Evolutionary conservation across 345 rosid species (phyloP), one percentile per base, ranked within the genome.

Genomic region (Moricandia moricandioides): DNA sequence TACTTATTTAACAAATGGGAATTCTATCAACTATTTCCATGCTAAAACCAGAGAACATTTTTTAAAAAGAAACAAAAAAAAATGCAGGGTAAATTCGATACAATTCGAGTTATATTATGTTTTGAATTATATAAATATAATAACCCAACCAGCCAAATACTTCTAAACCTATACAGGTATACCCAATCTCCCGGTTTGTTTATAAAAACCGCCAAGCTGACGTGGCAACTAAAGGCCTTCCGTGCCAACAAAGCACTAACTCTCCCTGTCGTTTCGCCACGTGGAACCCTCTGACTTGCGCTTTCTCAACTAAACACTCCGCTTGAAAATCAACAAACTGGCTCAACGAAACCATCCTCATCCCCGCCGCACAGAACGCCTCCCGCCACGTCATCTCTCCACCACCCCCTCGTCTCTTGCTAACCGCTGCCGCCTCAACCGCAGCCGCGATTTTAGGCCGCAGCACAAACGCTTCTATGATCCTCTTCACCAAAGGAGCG

Each of bases 191-290:
- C 17, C 52, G 52, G 52, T 47, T 47, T 14, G 69, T 63, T 26
- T 58, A 5, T 78, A 72, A 83, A 71, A 72, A 87, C 84, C 79
- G 83, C 97, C 98, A 93, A 7, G 85, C 90, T 73, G 98, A 93
- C 75, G 88, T 93, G 91, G 93, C 83, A 30, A 89, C 82, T 0
- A 91, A 75, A 65, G 88, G 83, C 51, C 90, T 78, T 11, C 85
- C 88, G 7, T 80, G 91, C 97, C 98, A 91, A 76, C 88, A 93
- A 65, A 93, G 96, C 85, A 91, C 84, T 79, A 93, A 78, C 84
- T 91, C 97, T 30, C 84, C 83, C 3, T 87, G 89, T 14, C 85
- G 85, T 82, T 82, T 91, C 0, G 84, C 96, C 86, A 89, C 94
- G 81, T 82, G 84, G 90, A 93, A 91, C 4, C 97, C 97, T 70